Base-by-base conservation (phyloP, 2,329 filamentous ascomycete genomes). In the Septoria petroselini region DNA sequence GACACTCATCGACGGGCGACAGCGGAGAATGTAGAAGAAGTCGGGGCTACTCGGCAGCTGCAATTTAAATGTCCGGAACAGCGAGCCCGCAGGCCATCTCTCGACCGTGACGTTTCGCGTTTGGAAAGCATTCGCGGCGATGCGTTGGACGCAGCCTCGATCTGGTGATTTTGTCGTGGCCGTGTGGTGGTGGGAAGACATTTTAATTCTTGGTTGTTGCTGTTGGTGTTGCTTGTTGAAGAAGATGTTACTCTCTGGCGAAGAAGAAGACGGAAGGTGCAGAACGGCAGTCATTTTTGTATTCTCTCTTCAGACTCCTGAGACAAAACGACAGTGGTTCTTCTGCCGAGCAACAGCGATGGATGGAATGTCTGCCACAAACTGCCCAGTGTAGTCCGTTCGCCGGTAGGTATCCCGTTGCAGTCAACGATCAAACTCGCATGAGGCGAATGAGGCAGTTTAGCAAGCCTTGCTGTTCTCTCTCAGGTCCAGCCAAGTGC, bases 11-110 rank as follows among this genome's bases (percentile, higher is more conserved):
- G 66, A 55, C 15, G 73, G 71, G 27, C 68, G 65, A 50, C 69
- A 72, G 56, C 72, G 71, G 9, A 75, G 60, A 4, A 74, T 58
- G 39, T 74, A 64, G 19, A 65, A 65, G 48, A 64, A 66, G 27
- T 68, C 70, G 53, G 71, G 67, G 19, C 58, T 57, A 12, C n/a
- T n/a, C n/a, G n/a, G n/a, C n/a, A 72, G 65, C 46, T 62, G 65
- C n/a, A 71, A 53, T n/a, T 72, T 65, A 41, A 70, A 74, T 7
- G 70, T 67, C 52, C 71, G 70, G 44, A 72, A 69, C 3, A 72
- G 60, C 6, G 64, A 53, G 4, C 60, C 57, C n/a, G n/a, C n/a
- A 35, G 58, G 49, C 11, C 63, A 44, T 44, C 55, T 49, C 35
- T 66, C 60, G 21, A 64, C 56, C 4, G 43, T 50, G 8, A 67